Conservation (phyloP, 2,329 filamentous ascomycete genomes). For the Ophiognomonia clavigignenti-juglandacearum region DNA sequence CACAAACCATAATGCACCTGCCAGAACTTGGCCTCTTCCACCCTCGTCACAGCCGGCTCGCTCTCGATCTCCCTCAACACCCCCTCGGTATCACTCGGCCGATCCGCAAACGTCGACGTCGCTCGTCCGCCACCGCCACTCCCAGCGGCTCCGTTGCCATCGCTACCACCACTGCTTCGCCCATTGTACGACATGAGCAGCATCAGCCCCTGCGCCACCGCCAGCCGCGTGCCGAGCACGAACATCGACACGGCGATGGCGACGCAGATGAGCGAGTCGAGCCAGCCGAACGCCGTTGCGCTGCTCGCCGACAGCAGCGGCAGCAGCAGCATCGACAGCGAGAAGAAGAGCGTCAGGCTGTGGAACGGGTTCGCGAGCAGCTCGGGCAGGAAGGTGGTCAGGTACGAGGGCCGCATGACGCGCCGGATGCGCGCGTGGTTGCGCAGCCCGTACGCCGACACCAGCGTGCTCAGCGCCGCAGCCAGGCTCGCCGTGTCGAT, state of each 20-base stretch:
- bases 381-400: slow-evolving; percentile 74
- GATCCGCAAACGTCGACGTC: slow-evolving; percentile 22
- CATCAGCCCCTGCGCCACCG: slow-evolving; percentile 85
- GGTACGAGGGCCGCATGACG: slow-evolving; percentile 69
- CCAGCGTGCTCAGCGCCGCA: slow-evolving; percentile 75
- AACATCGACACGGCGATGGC: slow-evolving; percentile 88
- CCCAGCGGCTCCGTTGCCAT: no score
- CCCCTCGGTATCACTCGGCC: slow-evolving; percentile 46
- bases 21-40: slow-evolving; percentile 96
- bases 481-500: slow-evolving; percentile 78
- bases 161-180: no score
- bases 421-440: slow-evolving; percentile 92
- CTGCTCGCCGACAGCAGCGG: slow-evolving; percentile 74
- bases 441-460: slow-evolving; percentile 80
- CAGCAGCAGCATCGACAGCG: slow-evolving; percentile 66
- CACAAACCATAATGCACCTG: slow-evolving; percentile 96
- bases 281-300: slow-evolving; percentile 76
- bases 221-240: slow-evolving; percentile 74
- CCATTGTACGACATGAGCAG: slow-evolving; percentile 83
- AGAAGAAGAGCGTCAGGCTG: slow-evolving; percentile 87
- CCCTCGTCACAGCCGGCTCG: slow-evolving; percentile 67
- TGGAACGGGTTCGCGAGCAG: slow-evolving; percentile 94
- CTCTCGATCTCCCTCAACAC: slow-evolving; percentile 82
- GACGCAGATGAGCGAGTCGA: slow-evolving; percentile 77
- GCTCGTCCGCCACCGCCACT: no score